Conservation (phyloP, 495 filamentous ascomycete genomes). For the Sabuloglossum arenarium region DNA sequence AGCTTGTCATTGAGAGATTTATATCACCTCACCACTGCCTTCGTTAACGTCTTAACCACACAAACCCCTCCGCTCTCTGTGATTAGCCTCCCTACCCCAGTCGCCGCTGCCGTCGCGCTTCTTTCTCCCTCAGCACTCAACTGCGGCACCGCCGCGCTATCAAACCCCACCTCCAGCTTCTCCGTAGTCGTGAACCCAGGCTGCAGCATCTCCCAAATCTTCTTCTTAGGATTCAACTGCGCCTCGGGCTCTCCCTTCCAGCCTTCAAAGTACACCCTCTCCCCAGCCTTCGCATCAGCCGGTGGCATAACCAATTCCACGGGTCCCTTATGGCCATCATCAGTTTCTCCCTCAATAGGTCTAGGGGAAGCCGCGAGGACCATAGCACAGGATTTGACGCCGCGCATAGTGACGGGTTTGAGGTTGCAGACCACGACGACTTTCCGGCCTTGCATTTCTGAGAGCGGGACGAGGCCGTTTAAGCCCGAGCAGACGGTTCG, state of each 20-base stretch:
- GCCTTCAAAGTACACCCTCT: constrained; percentile 81
- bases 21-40: constrained; percentile 48
- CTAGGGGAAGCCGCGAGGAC: constrained; percentile 83
- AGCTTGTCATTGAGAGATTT: too few relatives aligned
- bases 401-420: constrained; percentile 97
- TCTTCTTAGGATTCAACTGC: constrained; percentile 95
- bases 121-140: constrained; percentile 31
- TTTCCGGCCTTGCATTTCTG: constrained; percentile 90
- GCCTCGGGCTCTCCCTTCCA: constrained; percentile 85
- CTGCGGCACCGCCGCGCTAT: constrained; percentile 37
- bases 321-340: constrained; percentile 67
- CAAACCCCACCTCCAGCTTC: constrained; percentile 57
- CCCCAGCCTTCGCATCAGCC: constrained; percentile 49
- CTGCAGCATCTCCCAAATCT: constrained; percentile 91
- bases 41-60: constrained; percentile 49
- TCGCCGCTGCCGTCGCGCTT: constrained; percentile 10
- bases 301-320: constrained; percentile 87
- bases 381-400: constrained; percentile 90
- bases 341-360: constrained; percentile 47
- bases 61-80: constrained; percentile 52
- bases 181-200: constrained; percentile 81
- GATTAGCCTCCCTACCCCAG: constrained; percentile 25
- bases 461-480: constrained; percentile 77
- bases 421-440: constrained; percentile 90
- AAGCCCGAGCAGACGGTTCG: constrained; percentile 93